Evolutionary conservation across 192 early-diverging fungal species (phyloP).

Genomic region (Dissophora globulifera): DNA sequence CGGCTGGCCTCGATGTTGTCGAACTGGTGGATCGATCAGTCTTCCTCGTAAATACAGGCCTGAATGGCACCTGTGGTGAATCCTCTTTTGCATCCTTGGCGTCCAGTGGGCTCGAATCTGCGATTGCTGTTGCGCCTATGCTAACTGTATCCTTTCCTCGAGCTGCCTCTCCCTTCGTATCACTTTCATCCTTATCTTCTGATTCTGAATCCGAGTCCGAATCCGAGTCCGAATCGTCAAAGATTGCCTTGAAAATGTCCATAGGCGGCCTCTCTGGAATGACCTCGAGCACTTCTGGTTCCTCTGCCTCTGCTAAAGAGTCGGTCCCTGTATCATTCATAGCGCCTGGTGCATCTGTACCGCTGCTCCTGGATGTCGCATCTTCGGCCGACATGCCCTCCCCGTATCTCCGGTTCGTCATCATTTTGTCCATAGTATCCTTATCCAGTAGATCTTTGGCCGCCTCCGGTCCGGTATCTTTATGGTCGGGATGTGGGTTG

Average conservation of each 20-base stretch:
- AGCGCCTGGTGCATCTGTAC: not conserved
- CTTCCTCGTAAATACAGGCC: slow-evolving; percentile 16
- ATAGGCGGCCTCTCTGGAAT: slow-evolving; percentile 74
- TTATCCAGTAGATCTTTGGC: slow-evolving; percentile 58
- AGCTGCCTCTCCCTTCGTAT: not conserved
- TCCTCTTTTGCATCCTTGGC: not conserved
- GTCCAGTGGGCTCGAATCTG: not conserved
- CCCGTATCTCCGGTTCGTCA: slow-evolving; percentile 39
- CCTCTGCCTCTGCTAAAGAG: not conserved
- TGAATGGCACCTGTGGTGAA: slow-evolving; percentile 1
- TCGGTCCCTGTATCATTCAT: slow-evolving; percentile 1
- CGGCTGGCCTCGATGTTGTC: not conserved
- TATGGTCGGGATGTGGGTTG: slow-evolving; percentile 75
- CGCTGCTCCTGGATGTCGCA: not conserved
- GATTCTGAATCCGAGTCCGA: slow-evolving; percentile 66
- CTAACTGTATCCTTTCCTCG: slow-evolving; percentile 24
- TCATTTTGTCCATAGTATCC: slow-evolving; percentile 49
- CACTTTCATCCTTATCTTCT: slow-evolving; percentile 43
- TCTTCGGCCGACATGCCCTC: slow-evolving; percentile 12
- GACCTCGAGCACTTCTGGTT: slow-evolving; percentile 10
- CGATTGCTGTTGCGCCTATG: not conserved
- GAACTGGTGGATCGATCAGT: not conserved
- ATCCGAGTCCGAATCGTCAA: slow-evolving; percentile 69
- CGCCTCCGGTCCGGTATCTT: slow-evolving; percentile 13
- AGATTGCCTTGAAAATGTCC: slow-evolving; percentile 90